Conservation (phyloP, 1,284 basidiomycete genomes). For the Ganoderma leucocontextum region DNA sequence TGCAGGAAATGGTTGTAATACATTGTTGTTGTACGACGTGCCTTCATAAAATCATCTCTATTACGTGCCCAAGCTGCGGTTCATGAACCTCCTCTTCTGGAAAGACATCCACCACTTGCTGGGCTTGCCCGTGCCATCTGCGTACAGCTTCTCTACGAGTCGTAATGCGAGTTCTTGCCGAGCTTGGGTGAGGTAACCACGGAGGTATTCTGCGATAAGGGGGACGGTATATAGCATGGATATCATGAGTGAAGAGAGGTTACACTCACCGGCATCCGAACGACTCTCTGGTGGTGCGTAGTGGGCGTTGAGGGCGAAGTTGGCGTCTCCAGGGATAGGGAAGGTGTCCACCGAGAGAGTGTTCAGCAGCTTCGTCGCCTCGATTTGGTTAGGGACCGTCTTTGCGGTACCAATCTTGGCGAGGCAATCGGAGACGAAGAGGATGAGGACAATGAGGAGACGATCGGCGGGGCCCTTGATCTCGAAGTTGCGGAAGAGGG, state of each 20-base stretch:
- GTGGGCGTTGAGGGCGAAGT: slow-evolving; percentile 92
- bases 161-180: slow-evolving; percentile 91
- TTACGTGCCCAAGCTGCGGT: slow-evolving; percentile 79
- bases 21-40: slow-evolving; percentile 36
- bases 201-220: slow-evolving; percentile 73
- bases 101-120: slow-evolving; percentile 99
- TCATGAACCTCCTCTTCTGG: slow-evolving; percentile 97
- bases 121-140: slow-evolving; percentile 86
- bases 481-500: slow-evolving; percentile 99
- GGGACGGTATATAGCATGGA: slow-evolving; percentile 9
- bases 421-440: slow-evolving; percentile 98
- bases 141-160: slow-evolving; percentile 89
- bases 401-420: slow-evolving; percentile 82
- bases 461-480: slow-evolving; percentile 99
- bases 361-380: slow-evolving; percentile 89
- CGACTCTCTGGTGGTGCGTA: slow-evolving; percentile 86
- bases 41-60: slow-evolving; percentile 27
- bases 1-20: slow-evolving; percentile 38
- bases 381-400: slow-evolving; percentile 77
- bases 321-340: slow-evolving; percentile 94
- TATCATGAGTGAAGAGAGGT: background rate
- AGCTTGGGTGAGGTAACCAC: slow-evolving; percentile 92
- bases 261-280: slow-evolving; percentile 80
- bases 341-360: slow-evolving; percentile 95
- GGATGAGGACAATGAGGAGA: slow-evolving; percentile 95